Evolutionary conservation across 2,329 filamentous ascomycete species (phyloP).

Genomic region (Talaromyces sp.): DNA sequence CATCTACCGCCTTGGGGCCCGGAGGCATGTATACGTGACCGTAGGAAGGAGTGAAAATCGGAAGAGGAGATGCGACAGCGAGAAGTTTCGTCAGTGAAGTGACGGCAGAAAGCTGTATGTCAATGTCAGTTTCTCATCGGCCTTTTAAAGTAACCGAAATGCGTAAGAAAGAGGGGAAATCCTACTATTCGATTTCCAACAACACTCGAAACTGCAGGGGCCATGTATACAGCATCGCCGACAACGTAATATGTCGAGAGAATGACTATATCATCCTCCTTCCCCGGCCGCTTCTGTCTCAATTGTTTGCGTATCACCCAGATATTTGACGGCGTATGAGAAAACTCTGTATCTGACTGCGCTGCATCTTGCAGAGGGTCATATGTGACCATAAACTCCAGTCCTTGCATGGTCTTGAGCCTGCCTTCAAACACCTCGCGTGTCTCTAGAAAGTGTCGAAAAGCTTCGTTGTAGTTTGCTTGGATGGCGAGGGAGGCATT

Average conservation of each 20-base stretch:
- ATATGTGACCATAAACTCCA: conserved; percentile 55
- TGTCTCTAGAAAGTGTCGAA: conserved; percentile 47
- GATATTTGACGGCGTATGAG: conserved; percentile 44
- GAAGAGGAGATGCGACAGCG: conserved; percentile 47
- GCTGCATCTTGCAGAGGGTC: conserved; percentile 48
- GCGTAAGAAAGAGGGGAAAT: neutral
- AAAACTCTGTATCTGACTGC: conserved; percentile 33
- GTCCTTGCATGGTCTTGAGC: conserved; percentile 49
- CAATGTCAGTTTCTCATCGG: neutral
- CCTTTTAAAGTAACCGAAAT: neutral
- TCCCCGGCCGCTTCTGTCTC: conserved; percentile 37
- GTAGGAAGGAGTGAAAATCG: conserved; percentile 52
- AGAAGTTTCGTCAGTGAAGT: conserved; percentile 52
- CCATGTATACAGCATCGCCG: conserved; percentile 57
- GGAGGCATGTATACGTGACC: conserved; percentile 56
- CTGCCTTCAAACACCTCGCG: conserved; percentile 52
- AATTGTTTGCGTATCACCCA: conserved; percentile 59
- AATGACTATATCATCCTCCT: conserved; percentile 46
- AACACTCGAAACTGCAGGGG: conserved; percentile 55
- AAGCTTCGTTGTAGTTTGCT: conserved; percentile 42
- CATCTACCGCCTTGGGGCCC: conserved; percentile 34
- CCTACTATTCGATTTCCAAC: conserved; percentile 50
- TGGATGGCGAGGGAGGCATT: conserved; percentile 53
- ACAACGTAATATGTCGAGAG: conserved; percentile 56
- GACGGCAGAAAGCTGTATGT: conserved; percentile 47